Percentiles rank a stretch among this genome's conserved stretches.
phyloP scores from a whole-genome alignment of 495 filamentous ascomycete species.

The Xylaria cubensis region DNA sequence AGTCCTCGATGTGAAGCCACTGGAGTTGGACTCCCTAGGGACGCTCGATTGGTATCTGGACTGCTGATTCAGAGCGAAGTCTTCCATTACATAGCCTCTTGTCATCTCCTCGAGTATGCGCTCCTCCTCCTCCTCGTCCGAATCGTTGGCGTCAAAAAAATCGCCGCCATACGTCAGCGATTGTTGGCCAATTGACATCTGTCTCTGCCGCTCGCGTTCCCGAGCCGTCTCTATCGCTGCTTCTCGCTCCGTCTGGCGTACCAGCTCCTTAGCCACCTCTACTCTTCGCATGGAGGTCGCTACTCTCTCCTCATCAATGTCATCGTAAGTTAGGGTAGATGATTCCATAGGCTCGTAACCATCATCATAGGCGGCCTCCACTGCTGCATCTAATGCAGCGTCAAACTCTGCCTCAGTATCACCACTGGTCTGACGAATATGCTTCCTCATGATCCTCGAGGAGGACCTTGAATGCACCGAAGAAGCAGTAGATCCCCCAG shows the following conservation, averaged over 20 bases:
- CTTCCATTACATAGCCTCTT: conserved; percentile 82
- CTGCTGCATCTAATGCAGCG: conserved; percentile 91
- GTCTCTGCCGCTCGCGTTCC: conserved; percentile 55
- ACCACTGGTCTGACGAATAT: conserved; percentile 69
- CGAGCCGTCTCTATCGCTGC: conserved; percentile 66
- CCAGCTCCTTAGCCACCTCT: conserved; percentile 78
- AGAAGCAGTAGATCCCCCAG: conserved; percentile 77
- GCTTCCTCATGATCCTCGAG: conserved; percentile 69
- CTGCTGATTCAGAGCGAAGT: conserved; percentile 69
- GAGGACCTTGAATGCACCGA: conserved; percentile 84
- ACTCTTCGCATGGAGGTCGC: conserved; percentile 71
- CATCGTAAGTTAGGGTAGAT: conserved; percentile 40
- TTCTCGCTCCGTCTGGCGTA: conserved; percentile 79
- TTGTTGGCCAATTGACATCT: conserved; percentile 40
- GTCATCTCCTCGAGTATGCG: conserved; percentile 93
- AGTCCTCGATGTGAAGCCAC: conserved; percentile 79
- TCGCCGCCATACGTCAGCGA: conserved; percentile 39
- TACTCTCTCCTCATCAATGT: conserved; percentile 51
- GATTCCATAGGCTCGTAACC: conserved; percentile 78
- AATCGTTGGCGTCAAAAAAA: conserved; percentile 72
- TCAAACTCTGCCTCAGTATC: conserved; percentile 93
- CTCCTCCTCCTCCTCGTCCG: conserved; percentile 95
- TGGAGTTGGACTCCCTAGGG: conserved; percentile 88
- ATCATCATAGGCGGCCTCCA: conserved; percentile 95
- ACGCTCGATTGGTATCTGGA: conserved; percentile 61